Evolutionary conservation across 257 asterid genomes (phyloP).

Genomic region (Solanum raphanifolium): DNA sequence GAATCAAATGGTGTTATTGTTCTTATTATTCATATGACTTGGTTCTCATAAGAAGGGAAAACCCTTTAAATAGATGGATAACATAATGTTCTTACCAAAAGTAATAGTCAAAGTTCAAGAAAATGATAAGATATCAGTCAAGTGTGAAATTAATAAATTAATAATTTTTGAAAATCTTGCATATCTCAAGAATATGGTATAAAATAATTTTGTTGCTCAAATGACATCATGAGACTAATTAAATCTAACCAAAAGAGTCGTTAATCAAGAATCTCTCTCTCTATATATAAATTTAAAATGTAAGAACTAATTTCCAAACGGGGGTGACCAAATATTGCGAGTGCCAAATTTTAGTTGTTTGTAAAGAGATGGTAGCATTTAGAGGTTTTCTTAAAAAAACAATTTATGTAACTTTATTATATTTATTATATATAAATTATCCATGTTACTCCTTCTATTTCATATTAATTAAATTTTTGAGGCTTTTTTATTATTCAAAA

Average conservation of each 20-base stretch:
- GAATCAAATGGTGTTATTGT: background rate
- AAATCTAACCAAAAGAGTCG: too few species aligned
- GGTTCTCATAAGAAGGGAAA: background rate
- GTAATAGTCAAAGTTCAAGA: background rate
- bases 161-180: background rate
- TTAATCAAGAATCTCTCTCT: background rate
- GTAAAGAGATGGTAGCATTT: background rate
- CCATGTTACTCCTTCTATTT: background rate
- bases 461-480: too few species aligned
- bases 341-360: background rate
- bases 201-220: background rate
- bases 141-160: background rate
- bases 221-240: background rate
- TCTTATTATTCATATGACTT: background rate
- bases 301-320: background rate
- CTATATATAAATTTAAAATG: background rate
- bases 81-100: background rate
- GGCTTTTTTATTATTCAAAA: too few species aligned
- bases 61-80: background rate
- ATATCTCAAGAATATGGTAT: background rate
- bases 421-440: too few species aligned
- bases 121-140: background rate
- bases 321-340: background rate
- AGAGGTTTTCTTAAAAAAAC: background rate
- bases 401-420: background rate